Conservation (phyloP, 2,329 filamentous ascomycete species). For the Aspergillus ochraceus region DNA sequence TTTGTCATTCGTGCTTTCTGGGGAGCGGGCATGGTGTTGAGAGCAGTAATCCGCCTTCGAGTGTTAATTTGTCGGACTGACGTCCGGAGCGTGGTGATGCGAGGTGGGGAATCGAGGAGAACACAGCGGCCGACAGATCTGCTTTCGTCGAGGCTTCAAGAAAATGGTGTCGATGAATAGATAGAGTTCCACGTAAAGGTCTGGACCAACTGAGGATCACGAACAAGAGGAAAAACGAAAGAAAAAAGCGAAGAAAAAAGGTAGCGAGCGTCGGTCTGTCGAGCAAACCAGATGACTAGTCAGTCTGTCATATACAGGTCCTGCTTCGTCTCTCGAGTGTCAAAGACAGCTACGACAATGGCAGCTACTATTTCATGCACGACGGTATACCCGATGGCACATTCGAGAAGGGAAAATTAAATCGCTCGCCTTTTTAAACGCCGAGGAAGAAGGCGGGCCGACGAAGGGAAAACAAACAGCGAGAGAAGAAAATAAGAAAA, state of each 20-base stretch:
- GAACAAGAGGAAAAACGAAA: not conserved
- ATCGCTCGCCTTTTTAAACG: not conserved
- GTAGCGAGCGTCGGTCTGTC: not conserved
- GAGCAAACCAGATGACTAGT: not conserved
- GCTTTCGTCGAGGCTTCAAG: not conserved
- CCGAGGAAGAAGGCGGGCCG: not conserved
- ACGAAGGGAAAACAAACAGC: not conserved
- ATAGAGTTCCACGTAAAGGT: not conserved
- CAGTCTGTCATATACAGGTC: not conserved
- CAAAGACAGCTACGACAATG: not conserved
- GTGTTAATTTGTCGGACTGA: not conserved
- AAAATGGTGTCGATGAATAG: not conserved
- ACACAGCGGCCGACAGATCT: not conserved
- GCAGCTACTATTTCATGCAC: not conserved
- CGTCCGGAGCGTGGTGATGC: not conserved
- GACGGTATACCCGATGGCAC: not conserved
- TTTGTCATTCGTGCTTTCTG: conserved; percentile 32
- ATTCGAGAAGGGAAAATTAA: not conserved
- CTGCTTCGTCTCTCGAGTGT: not conserved
- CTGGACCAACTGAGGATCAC: not conserved
- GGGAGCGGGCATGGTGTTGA: conserved; percentile 31
- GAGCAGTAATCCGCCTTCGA: not conserved
- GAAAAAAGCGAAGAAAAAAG: not conserved
- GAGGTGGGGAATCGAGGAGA: not conserved
- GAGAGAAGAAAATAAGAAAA: not conserved